Conservation (phyloP, 139 green algal species). For the Chlorella sp. region DNA sequence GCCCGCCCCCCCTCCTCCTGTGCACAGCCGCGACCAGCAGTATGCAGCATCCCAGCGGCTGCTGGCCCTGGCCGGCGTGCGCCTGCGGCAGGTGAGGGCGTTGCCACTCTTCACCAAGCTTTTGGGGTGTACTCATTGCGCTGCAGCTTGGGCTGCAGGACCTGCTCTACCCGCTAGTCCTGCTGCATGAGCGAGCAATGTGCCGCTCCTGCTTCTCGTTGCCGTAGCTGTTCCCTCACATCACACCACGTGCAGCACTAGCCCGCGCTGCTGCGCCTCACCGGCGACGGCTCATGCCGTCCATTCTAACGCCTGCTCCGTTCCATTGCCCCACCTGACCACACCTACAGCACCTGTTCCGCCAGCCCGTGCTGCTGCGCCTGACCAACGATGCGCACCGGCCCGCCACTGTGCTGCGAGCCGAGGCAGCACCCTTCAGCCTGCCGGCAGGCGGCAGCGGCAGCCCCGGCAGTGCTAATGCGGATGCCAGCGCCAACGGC, state of each 20-base stretch:
- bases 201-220: no score
- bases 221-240: no score
- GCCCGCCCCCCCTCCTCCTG: neutral
- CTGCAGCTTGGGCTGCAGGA: no score
- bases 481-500: neutral
- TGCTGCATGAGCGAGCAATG: no score
- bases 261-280: no score
- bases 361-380: conserved; percentile 34
- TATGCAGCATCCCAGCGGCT: conserved; percentile 75
- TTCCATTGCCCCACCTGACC: no score
- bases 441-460: neutral
- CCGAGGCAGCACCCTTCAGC: neutral
- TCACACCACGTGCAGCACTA: no score
- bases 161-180: no score
- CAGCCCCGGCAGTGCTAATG: neutral
- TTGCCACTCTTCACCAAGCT: no score
- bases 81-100: conserved; percentile 54
- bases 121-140: no score
- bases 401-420: neutral
- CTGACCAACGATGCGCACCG: conserved; percentile 32
- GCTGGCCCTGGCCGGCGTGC: conserved; percentile 76
- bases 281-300: no score
- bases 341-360: conserved; percentile 56
- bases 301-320: no score
- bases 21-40: conserved; percentile 56